Percentiles rank a stretch among this genome's conserved stretches.
phyloP scores from a whole-genome alignment of 2,329 filamentous ascomycete species.

The Sporothrix brasiliensis region DNA sequence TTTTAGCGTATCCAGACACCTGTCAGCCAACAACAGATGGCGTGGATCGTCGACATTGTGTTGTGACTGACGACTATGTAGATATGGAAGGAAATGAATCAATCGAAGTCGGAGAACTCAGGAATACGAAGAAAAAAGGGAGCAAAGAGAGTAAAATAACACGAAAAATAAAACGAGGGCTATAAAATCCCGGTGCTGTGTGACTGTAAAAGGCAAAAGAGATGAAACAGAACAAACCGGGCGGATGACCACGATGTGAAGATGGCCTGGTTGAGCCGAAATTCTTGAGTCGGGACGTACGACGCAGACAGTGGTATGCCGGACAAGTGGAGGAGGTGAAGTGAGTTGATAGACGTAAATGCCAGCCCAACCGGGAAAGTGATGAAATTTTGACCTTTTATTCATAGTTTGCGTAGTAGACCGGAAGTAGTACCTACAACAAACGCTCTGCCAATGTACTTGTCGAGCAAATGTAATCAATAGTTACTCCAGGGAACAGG shows the following conservation, averaged over 20 bases:
- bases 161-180: not conserved
- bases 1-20: not conserved
- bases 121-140: not conserved
- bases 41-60: constrained; percentile 1
- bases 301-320: not conserved
- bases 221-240: constrained; percentile 6
- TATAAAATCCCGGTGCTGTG: not conserved
- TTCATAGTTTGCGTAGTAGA: not conserved
- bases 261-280: not conserved
- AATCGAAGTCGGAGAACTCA: not conserved
- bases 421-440: not conserved
- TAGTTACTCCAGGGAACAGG: not conserved
- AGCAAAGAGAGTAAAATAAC: not conserved
- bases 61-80: no score
- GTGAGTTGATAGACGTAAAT: not conserved
- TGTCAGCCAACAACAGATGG: not conserved
- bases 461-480: not conserved
- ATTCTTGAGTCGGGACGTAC: constrained; percentile 10
- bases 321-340: not conserved
- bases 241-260: not conserved
- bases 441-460: not conserved
- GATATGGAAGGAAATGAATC: not conserved
- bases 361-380: not conserved
- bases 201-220: not conserved
- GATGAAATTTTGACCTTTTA: not conserved